Evolutionary conservation across 345 rosid species (phyloP).

Genomic region (Gossypium ekmanianum): DNA sequence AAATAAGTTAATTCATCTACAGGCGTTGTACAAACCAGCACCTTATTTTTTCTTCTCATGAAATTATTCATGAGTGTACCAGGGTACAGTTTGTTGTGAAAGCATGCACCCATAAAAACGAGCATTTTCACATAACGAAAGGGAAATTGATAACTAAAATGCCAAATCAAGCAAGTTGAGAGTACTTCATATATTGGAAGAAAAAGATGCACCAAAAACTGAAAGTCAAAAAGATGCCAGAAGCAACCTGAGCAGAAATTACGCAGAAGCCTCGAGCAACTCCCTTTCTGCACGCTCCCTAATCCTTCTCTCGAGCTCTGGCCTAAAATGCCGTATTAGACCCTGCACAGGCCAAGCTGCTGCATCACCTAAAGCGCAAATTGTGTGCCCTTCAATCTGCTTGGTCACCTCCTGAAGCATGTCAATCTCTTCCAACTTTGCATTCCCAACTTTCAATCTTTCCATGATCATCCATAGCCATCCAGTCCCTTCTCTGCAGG

Average conservation of each 20-base stretch:
- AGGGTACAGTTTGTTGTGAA: background rate
- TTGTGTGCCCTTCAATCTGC: slow-evolving; percentile 99
- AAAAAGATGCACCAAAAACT: background rate
- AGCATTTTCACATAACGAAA: background rate
- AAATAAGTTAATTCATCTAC: background rate
- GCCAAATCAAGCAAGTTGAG: background rate
- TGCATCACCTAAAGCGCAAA: slow-evolving; percentile 96
- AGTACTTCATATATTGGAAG: background rate
- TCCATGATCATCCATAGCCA: slow-evolving; percentile 99
- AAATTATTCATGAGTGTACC: background rate
- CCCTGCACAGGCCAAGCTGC: slow-evolving; percentile 99
- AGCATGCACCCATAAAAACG: background rate
- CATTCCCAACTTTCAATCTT: slow-evolving; percentile 90
- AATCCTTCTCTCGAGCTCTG: slow-evolving; percentile 95
- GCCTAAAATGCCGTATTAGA: slow-evolving; percentile 91
- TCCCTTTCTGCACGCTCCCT: slow-evolving; percentile 86
- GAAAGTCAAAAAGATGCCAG: background rate
- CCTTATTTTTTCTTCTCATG: background rate
- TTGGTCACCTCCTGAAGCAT: slow-evolving; percentile 96
- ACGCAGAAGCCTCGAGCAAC: slow-evolving; percentile 86
- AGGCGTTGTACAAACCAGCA: background rate
- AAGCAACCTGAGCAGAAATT: slow-evolving; percentile 20
- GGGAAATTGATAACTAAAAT: background rate
- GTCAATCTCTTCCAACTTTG: slow-evolving; percentile 35
- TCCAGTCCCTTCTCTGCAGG: slow-evolving; percentile 95